Base-by-base conservation (phyloP, 805 yeast genomes). In the Komagataella pseudopastoris region DNA sequence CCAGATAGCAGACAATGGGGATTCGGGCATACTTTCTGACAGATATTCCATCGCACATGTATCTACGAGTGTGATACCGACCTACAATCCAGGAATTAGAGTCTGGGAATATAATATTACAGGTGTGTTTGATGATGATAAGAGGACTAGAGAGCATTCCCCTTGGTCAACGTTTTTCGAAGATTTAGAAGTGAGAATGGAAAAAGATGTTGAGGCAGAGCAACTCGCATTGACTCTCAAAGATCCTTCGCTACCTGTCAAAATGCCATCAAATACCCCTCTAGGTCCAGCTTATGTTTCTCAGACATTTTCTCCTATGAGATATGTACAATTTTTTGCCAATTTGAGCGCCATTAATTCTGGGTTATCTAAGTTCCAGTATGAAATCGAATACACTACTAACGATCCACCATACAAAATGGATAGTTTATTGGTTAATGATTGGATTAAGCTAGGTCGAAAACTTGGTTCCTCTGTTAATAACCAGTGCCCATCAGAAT, bases 81-180 rank as follows among this genome's bases (percentile, higher is more conserved):
- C 95, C 0, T 88, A 82, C 66, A 86, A 85, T 56, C 89, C 96
- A 4, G 87, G 89, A 4, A 60, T 88, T 54, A 71, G 96, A 56
- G 80, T 88, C 2, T 88, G 95, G 93, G 96, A 88, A 62, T 88
- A 88, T 63, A 88, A 88, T 60, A 76, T 77, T 44, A 75, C 87
- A 0, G 83, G 72, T 1, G 60, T 85, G 48, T 67, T 62, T n/a
- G 58, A 60, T 18, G 44, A 39, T 23, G 48, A 45, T 30, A 18
- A 18, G 22, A 44, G 45, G 2, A 43, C 46, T 18, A 45, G 50
- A 39, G 49, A 17, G 6, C 54, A 56, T 56, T 70, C 70, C 53
- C 73, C 84, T 6, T 85, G 93, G 93, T 72, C 69, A 50, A 60
- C 57, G 3, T 83, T 85, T 59, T 81, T 83, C 57, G 60, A 63